Evolutionary conservation across 371 early-diverging fungal genomes (phyloP), one percentile per base, ranked within the genome.

Genomic region (Phascolomyces articulosus): DNA sequence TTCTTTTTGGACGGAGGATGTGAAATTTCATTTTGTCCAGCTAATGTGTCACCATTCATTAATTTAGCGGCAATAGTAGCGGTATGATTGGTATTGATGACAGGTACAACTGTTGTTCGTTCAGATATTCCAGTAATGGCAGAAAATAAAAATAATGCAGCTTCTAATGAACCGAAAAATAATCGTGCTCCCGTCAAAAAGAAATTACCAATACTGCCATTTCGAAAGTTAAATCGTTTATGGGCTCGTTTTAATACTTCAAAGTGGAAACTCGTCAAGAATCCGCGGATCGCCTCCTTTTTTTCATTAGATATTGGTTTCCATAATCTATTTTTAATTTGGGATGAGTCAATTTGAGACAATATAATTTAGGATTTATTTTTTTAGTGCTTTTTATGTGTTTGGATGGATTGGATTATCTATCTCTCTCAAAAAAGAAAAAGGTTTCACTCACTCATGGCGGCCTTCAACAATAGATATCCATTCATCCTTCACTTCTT

Each of bases 171-270:
- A 23, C 87, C 80, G 66, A 88, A 88, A 64, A 90, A 90, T 58
- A 87, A 72, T 20, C 90, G 82, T 9, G 87, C 87, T 4, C 90
- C 90, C 7, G 87, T 89, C 64, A 92, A 68, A 67, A 92, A 90
- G 68, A 90, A 88, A 74, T 92, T 92, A 27, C 91, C 92, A 65
- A 92, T 87, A 11, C 82, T 80, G 6, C 90, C 92, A 51, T 88
- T 87, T 11, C 89, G 83, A 67, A 90, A 92, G 47, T 90, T 86
- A 67, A 90, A 92, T 8, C 77, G 80, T 69, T 85, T 88, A 63
- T 83, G 85, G 27, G 83, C 83, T 34, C 85, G 73, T 62, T 84
- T 85, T 40, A 89, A 67, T 44, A 92, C 84, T 66, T 90, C 86
- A 68, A 83, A 83, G 62, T 92, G 82, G 60, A 92, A 87, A 40